Conservation (phyloP, 225 moss, liverwort and hornwort species). For the Sphagnum contortum region DNA sequence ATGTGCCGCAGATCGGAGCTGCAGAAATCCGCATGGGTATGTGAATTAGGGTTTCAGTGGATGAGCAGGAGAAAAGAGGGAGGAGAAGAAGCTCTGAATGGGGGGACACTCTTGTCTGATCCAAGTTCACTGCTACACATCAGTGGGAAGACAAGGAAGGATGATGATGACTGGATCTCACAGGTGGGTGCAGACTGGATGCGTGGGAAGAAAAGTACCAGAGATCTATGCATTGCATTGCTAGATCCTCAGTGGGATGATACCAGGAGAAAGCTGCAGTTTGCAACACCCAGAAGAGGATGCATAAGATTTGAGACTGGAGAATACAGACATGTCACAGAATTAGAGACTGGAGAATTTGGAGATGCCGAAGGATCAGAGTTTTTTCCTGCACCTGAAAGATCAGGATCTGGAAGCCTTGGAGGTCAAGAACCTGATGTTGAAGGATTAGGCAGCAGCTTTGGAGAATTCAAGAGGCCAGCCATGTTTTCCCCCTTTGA, state of each 20-base stretch:
- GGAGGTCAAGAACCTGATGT: too few species aligned
- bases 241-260: slow-evolving; percentile 12
- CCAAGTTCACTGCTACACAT: slow-evolving; percentile 25
- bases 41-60: slow-evolving; percentile 46
- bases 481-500: too few species aligned
- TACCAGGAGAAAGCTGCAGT: slow-evolving; percentile 35
- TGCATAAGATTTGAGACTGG: too few species aligned
- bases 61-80: slow-evolving; percentile 37
- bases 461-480: too few species aligned
- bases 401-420: too few species aligned
- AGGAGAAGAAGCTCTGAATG: slow-evolving; percentile 14
- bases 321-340: too few species aligned
- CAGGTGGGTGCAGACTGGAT: slow-evolving; percentile 22
- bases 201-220: slow-evolving; percentile 7
- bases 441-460: too few species aligned
- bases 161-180: slow-evolving; percentile 24
- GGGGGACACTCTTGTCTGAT: slow-evolving; percentile 27
- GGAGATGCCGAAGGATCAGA: too few species aligned
- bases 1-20: slow-evolving; percentile 5
- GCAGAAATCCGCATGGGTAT: slow-evolving; percentile 39
- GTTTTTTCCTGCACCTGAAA: too few species aligned
- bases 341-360: too few species aligned
- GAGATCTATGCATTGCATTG: slow-evolving; percentile 1
- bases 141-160: slow-evolving; percentile 17
- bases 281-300: not conserved